These are phyloP conservation scores for Yarrowia keelungensis DNA, from an alignment of 805 yeast species.

Conservation along the genomic window DNA sequence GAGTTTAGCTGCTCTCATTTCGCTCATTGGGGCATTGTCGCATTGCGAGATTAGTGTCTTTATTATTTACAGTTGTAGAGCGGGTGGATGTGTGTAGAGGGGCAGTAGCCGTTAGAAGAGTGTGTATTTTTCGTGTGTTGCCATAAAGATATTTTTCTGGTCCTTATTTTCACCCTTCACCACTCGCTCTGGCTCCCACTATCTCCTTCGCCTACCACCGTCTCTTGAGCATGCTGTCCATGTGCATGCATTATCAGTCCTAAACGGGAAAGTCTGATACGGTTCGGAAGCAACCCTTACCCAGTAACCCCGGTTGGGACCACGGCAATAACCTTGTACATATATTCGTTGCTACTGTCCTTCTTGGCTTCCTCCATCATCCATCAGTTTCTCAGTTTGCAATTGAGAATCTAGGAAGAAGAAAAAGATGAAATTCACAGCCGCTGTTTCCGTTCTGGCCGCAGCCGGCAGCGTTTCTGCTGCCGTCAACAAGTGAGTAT, in stretches of 20 bases:
- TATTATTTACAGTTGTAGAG: conserved; percentile 24
- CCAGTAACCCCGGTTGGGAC: conserved; percentile 33
- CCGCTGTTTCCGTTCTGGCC: conserved; percentile 42
- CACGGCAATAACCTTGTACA: conserved; percentile 36
- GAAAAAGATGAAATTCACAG: conserved; percentile 42
- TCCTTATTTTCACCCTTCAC: no score
- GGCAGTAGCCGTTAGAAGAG: no score
- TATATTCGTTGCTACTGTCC: conserved; percentile 33
- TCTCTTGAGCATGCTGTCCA: conserved; percentile 25
- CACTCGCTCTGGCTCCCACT: background rate
- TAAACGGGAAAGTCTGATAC: conserved; percentile 31
- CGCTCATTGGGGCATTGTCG: conserved; percentile 33
- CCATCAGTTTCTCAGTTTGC: conserved; percentile 33
- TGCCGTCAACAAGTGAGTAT: conserved; percentile 49
- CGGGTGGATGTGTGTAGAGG: no score
- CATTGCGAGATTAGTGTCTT: conserved; percentile 29
- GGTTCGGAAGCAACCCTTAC: conserved; percentile 38
- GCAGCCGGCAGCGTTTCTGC: conserved; percentile 43
- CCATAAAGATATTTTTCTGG: no score
- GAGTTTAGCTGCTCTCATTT: conserved; percentile 30
- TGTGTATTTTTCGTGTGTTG: no score
- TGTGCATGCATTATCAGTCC: conserved; percentile 38
- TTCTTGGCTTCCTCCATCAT: conserved; percentile 31
- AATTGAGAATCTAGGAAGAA: conserved; percentile 35
- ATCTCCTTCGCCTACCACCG: conserved; percentile 6